Conservation (phyloP, 495 filamentous ascomycete species). For the Podospora anserina region DNA sequence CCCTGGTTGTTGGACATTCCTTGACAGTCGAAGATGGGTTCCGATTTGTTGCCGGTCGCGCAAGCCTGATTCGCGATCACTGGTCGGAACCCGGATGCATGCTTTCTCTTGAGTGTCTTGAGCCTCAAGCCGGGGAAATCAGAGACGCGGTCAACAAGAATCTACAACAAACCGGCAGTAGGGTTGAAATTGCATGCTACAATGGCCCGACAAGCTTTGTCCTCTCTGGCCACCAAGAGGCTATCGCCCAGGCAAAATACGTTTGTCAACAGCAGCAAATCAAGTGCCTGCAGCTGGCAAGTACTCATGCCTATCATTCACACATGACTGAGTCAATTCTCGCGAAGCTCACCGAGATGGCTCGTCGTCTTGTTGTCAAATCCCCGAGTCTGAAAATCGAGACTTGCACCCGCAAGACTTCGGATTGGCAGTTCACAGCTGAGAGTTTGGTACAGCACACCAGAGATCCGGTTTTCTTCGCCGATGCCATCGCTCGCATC, state of each 20-base stretch:
- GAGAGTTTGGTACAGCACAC: neutral
- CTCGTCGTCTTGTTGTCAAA: conserved; percentile 24
- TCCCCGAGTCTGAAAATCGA: conserved; percentile 36
- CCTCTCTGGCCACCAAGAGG: conserved; percentile 43
- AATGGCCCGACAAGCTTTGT: conserved; percentile 50
- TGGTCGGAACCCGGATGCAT: conserved; percentile 46
- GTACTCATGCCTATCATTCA: conserved; percentile 49
- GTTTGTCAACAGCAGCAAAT: conserved; percentile 20
- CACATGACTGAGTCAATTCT: conserved; percentile 38
- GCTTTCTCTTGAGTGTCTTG: conserved; percentile 45
- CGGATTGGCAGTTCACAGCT: conserved; percentile 17
- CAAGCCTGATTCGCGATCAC: conserved; percentile 37
- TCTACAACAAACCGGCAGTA: conserved; percentile 9
- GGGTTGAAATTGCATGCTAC: conserved; percentile 47
- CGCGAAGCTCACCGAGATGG: conserved; percentile 26
- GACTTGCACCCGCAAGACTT: conserved; percentile 30
- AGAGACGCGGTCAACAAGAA: conserved; percentile 21
- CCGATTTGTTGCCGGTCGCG: conserved; percentile 40
- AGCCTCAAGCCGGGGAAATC: conserved; percentile 23
- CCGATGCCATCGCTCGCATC: conserved; percentile 31
- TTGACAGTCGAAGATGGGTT: conserved; percentile 40
- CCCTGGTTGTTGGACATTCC: conserved; percentile 40
- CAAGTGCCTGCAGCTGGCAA: conserved; percentile 29
- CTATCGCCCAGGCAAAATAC: conserved; percentile 26
- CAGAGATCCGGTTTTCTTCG: conserved; percentile 36